These are phyloP conservation scores for Emergomyces africanus DNA, from an alignment of 2,329 filamentous ascomycete genomes.

Conservation along the genomic window DNA sequence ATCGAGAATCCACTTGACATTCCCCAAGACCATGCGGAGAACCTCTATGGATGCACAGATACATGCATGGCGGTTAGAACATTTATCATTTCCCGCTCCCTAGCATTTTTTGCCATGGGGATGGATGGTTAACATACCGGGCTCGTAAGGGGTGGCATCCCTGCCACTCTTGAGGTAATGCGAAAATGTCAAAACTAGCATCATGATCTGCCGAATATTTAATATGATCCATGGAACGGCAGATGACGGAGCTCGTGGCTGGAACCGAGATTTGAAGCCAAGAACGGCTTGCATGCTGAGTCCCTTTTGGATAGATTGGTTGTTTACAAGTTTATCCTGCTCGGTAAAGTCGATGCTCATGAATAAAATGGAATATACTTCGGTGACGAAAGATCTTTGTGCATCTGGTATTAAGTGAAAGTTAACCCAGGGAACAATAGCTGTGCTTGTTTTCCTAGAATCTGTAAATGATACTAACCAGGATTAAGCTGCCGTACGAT, in stretches of 20 bases:
- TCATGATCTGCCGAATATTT: conserved; percentile 57
- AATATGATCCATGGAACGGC: conserved; percentile 65
- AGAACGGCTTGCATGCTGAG: conserved; percentile 69
- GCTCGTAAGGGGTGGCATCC: conserved; percentile 39
- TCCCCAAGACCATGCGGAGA: conserved; percentile 57
- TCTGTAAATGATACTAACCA: conserved; percentile 19
- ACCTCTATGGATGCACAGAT: conserved; percentile 41
- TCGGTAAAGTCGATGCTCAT: conserved; percentile 75
- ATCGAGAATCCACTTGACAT: conserved; percentile 67
- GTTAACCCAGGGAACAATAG: background rate
- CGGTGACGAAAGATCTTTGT: conserved; percentile 49
- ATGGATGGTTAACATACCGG: conserved; percentile 32
- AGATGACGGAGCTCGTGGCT: conserved; percentile 51
- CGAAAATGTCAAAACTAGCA: conserved; percentile 51
- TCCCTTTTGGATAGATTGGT: conserved; percentile 58
- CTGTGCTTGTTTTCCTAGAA: background rate
- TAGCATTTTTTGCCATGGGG: conserved; percentile 1
- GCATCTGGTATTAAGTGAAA: conserved; percentile 35
- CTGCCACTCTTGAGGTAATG: conserved; percentile 47
- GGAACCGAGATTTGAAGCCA: conserved; percentile 54
- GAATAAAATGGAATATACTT: conserved; percentile 56
- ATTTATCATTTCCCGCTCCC: background rate
- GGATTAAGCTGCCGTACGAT: conserved; percentile 42
- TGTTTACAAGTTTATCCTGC: conserved; percentile 60
- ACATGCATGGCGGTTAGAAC: background rate